These are phyloP conservation scores for Gonapodya prolifera DNA, from an alignment of 192 early-diverging fungal genomes.

Conservation along the genomic window DNA sequence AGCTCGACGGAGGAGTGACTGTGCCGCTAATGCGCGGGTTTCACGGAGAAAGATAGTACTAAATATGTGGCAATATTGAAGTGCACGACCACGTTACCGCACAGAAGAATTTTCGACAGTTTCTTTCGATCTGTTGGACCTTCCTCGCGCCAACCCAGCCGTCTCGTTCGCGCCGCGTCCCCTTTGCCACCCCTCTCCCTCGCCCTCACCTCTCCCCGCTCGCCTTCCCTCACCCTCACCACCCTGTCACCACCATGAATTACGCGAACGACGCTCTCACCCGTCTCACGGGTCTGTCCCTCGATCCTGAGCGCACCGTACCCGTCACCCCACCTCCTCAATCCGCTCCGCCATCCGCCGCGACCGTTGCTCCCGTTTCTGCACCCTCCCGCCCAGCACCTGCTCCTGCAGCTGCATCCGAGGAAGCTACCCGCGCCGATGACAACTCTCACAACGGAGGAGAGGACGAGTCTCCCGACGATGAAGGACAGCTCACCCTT, in stretches of 20 bases:
- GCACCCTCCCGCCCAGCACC: neutral
- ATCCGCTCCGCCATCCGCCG: neutral
- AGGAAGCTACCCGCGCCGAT: neutral
- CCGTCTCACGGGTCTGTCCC: neutral
- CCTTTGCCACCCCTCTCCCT: neutral
- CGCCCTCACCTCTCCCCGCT: neutral
- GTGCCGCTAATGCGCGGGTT: too few relatives aligned
- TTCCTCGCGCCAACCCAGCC: neutral
- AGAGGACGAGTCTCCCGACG: neutral
- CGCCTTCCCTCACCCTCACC: neutral
- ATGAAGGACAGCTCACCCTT: constrained; percentile 10
- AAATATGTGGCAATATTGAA: too few relatives aligned
- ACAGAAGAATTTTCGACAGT: too few relatives aligned
- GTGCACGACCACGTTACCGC: too few relatives aligned
- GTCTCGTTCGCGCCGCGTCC: neutral
- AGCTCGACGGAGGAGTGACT: too few relatives aligned
- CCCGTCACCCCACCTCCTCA: neutral
- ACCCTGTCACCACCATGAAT: neutral
- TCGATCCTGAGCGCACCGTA: neutral
- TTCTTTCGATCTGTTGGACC: neutral
- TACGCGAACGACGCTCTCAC: neutral
- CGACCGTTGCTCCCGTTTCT: neutral
- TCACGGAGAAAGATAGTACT: too few relatives aligned
- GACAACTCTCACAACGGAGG: neutral
- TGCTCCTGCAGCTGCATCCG: neutral